phyloP scores from a whole-genome alignment of 352 stramenopile genomes.

The Phytophthora fragariae region DNA sequence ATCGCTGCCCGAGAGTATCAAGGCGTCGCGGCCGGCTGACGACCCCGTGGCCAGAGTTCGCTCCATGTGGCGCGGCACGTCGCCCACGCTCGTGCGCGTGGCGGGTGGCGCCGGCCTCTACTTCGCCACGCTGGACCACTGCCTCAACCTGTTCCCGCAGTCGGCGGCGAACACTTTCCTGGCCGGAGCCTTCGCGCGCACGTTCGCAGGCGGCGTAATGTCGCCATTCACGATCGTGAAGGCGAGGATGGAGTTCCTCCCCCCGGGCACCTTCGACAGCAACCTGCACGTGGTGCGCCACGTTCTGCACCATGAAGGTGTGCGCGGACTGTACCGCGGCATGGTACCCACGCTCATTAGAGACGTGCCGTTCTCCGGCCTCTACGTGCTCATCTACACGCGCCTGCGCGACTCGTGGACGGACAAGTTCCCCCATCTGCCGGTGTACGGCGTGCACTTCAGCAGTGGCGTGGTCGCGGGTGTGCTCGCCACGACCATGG shows the following conservation, averaged over 20 bases:
- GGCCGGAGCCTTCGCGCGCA: constrained; percentile 84
- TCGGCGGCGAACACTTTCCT: constrained; percentile 82
- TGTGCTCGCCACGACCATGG: constrained; percentile 80
- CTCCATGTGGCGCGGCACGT: constrained; percentile 86
- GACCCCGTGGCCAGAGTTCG: constrained; percentile 49
- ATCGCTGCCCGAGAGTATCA: constrained; percentile 31
- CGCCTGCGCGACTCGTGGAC: constrained; percentile 61
- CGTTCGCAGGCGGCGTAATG: constrained; percentile 81
- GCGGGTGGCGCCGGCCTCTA: constrained; percentile 85
- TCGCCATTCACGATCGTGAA: constrained; percentile 90
- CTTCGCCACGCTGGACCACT: constrained; percentile 84
- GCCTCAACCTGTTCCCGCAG: constrained; percentile 56
- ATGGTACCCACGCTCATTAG: constrained; percentile 87
- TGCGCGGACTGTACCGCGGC: constrained; percentile 84
- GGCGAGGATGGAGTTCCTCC: constrained; percentile 86
- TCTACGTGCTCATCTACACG: constrained; percentile 90
- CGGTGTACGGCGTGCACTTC: constrained; percentile 78
- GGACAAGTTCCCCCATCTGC: constrained; percentile 49
- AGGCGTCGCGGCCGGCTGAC: constrained; percentile 20
- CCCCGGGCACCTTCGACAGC: constrained; percentile 63
- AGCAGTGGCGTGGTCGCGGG: constrained; percentile 79
- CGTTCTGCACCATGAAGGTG: constrained; percentile 72
- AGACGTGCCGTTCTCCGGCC: constrained; percentile 89
- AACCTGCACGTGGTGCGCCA: constrained; percentile 73
- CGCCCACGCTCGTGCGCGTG: constrained; percentile 82